phyloP scores from a whole-genome alignment of 768 basidiomycete genomes.

The Austroboletus eburneus region DNA sequence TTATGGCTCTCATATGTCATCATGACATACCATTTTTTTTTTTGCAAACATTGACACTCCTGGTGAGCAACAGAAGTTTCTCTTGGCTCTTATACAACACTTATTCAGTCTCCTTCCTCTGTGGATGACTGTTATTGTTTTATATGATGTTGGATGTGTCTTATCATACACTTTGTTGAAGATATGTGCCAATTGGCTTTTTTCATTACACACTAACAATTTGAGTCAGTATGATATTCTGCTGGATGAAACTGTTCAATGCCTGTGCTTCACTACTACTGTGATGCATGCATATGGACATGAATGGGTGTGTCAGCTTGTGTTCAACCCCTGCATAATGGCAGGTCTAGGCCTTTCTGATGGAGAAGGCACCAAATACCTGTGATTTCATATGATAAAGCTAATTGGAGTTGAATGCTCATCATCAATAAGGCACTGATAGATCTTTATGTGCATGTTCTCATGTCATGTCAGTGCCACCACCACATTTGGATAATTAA shows the following conservation, averaged over 20 bases:
- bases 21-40: neutral
- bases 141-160: neutral
- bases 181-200: too few relatives aligned
- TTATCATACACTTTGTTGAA: neutral
- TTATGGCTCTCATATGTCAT: neutral
- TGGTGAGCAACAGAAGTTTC: neutral
- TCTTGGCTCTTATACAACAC: neutral
- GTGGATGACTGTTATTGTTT: neutral
- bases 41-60: neutral
- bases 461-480: too few relatives aligned
- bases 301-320: neutral
- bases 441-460: too few relatives aligned
- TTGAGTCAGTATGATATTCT: neutral
- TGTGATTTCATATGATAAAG: constrained; percentile 33
- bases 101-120: neutral
- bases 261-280: neutral
- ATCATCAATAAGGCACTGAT: constrained; percentile 33
- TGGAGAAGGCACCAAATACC: constrained; percentile 7
- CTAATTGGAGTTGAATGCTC: constrained; percentile 32
- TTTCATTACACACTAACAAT: too few relatives aligned
- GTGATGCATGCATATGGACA: neutral
- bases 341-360: neutral
- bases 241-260: neutral
- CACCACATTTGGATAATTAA: constrained; percentile 34
- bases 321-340: neutral